Percentiles rank a stretch among this genome's conserved stretches.
Evolutionary conservation across 768 basidiomycete genomes (phyloP).

Genomic region (Coprinopsis marcescibilis): DNA sequence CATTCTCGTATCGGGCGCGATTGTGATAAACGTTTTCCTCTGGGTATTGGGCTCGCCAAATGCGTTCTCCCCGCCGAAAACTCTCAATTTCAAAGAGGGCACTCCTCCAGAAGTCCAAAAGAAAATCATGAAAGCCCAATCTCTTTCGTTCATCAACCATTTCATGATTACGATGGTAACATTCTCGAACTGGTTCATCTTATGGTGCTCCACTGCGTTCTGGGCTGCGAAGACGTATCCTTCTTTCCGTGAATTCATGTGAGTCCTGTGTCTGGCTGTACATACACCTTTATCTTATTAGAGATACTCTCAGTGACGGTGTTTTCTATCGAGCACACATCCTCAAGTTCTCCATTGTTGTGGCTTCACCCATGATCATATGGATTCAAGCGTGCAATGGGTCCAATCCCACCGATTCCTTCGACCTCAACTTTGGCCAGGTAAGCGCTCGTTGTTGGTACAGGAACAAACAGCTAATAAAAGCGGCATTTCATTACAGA

Average conservation of each 20-base stretch:
- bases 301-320: not conserved
- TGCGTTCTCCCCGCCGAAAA: too few species aligned
- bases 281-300: not conserved
- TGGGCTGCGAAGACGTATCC: not conserved
- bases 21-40: too few species aligned
- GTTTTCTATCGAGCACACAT: conserved; percentile 5
- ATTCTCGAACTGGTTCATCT: not conserved
- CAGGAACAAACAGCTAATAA: too few species aligned
- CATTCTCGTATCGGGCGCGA: not conserved
- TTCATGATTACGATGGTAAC: not conserved
- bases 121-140: not conserved
- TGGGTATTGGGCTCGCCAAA: too few species aligned
- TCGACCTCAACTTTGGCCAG: conserved; percentile 7
- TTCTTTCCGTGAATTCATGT: not conserved
- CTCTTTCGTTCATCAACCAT: not conserved
- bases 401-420: not conserved
- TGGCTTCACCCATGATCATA: not conserved
- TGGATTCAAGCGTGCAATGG: conserved; percentile 7
- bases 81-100: not conserved
- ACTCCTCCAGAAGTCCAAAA: not conserved
- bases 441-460: too few species aligned
- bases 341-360: conserved; percentile 2
- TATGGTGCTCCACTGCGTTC: not conserved
- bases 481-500: too few species aligned
- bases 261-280: not conserved